Base-by-base conservation (phyloP, 306 rosid species). In the Castanopsis chinensis region DNA sequence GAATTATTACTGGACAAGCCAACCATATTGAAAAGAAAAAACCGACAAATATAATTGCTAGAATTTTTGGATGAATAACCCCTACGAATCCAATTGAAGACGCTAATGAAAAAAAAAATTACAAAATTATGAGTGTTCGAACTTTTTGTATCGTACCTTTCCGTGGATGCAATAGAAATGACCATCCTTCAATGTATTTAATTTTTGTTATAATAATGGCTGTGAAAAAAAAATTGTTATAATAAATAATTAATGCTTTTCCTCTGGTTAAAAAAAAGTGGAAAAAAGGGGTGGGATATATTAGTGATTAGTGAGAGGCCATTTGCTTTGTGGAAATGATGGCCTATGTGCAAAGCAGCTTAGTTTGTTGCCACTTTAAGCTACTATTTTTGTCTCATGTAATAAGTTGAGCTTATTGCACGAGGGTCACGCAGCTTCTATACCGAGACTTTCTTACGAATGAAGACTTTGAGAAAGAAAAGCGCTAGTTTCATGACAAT, bases 381-480 rank as follows among this genome's bases (percentile, higher is more conserved):
- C 19, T 67, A 52, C 65, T 61, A 17, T 12, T 60, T 73, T 77
- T 77, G 80, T 85, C 83, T 73, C 43, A 74, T 68, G 71, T 78
- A 64, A 74, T 74, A 8, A 73, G 69, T 78, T 67, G 73, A 55
- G 75, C 19, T 45, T 77, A 69, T 63, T 79, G 51, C 74, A 77
- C 74, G 81, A 79, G 69, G 27, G 17, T 3, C 4, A 10, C 69
- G 20, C n/a, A 45, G 43, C 59, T 57, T 17, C 35, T 2, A 8
- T 41, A 19, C 67, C 45, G 3, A 15, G 17, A 45, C 74, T 52
- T 33, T 68, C 33, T 83, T 45, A 56, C 32, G n/a, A 5, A 5
- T 56, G 59, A 43, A 67, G 54, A 25, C 69, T 68, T 37, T 72
- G 20, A 19, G 37, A 5, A 53, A 15, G 20, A 49, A 49, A 13